phyloP scores from a whole-genome alignment of 192 early-diverging fungal species.

The Backusella australiensis region DNA sequence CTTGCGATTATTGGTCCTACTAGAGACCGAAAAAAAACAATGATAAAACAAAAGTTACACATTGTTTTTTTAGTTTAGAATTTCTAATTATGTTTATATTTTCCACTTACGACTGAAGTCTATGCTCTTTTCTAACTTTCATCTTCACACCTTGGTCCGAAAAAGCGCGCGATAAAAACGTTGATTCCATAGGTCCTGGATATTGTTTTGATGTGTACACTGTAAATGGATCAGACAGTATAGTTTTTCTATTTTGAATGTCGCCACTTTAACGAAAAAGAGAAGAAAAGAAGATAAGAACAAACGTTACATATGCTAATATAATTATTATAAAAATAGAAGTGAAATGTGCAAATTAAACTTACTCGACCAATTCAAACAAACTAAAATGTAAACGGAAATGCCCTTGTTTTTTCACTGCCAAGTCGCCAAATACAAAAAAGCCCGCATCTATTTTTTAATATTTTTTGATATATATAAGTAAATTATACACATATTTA shows the following conservation, averaged over 20 bases:
- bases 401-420: conserved; percentile 85
- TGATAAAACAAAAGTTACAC: neutral
- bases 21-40: neutral
- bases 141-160: conserved; percentile 95
- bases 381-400: conserved; percentile 81
- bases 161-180: conserved; percentile 81
- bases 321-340: neutral
- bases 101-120: neutral
- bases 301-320: neutral
- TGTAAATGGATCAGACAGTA: conserved; percentile 74
- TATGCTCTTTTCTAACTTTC: conserved; percentile 79
- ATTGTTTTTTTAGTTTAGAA: neutral
- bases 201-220: conserved; percentile 90
- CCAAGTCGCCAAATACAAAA: conserved; percentile 94
- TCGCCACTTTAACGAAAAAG: conserved; percentile 69
- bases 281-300: conserved; percentile 25
- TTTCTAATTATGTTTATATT: neutral
- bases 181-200: conserved; percentile 91
- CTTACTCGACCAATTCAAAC: conserved; percentile 83
- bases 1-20: neutral
- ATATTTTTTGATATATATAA: conserved; percentile 2
- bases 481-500: conserved; percentile 8
- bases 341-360: neutral
- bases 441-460: conserved; percentile 74
- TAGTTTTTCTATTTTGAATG: conserved; percentile 17